phyloP scores from a whole-genome alignment of 805 yeast genomes.

The Suhomyces emberorum region DNA sequence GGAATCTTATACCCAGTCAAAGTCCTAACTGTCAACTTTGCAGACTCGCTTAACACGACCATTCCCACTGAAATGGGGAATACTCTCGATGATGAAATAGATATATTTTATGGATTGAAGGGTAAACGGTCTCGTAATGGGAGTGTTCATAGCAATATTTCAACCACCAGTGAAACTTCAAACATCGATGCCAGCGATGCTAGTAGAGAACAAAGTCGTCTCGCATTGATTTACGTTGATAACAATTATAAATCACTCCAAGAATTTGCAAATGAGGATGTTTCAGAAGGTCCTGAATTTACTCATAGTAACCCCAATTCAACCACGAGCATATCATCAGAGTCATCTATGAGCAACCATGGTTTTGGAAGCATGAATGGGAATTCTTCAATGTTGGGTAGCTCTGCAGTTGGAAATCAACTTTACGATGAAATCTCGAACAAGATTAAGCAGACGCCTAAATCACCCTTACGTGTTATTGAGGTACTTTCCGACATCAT shows the following conservation, averaged over 20 bases:
- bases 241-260: conserved; percentile 7
- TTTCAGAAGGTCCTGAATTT: neutral
- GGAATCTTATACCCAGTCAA: conserved; percentile 28
- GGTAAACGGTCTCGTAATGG: neutral
- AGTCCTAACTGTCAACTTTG: conserved; percentile 11
- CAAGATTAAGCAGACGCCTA: conserved; percentile 9
- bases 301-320: neutral
- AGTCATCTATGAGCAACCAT: neutral
- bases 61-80: neutral
- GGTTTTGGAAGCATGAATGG: conserved; percentile 1
- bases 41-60: neutral
- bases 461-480: conserved; percentile 14
- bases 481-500: conserved; percentile 23
- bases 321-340: neutral
- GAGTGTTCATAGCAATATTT: neutral
- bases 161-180: neutral
- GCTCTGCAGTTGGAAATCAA: conserved; percentile 2
- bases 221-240: conserved; percentile 9
- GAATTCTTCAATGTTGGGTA: neutral
- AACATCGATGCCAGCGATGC: neutral
- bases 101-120: neutral
- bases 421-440: conserved; percentile 1
- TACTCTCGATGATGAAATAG: neutral
- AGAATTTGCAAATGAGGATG: neutral
- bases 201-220: conserved; percentile 1